Base-by-base conservation (phyloP, 345 rosid species). In the Camelina sativa region DNA sequence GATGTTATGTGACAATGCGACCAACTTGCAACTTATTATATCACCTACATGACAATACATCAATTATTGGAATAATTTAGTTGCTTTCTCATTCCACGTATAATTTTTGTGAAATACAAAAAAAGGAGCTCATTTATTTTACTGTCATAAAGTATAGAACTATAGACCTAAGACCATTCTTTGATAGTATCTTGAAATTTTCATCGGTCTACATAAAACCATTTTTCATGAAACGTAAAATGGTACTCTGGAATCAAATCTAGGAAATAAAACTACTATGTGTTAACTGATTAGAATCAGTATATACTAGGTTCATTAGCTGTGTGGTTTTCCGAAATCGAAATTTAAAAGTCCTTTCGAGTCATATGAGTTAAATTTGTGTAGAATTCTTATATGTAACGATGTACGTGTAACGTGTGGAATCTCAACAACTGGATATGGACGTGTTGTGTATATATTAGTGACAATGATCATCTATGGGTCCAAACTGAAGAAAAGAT, bases 21-120 rank as follows among this genome's bases (percentile, higher is more conserved):
- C 79, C 74, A 75, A 68, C 74, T 75, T 75, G 79, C 64, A 43
- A 75, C 13, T 67, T 75, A 58, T 13, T 55, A 16, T 23, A 35
- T 67, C 32, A 75, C 44, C 67, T 58, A 67, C 68, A 19, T 38
- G 46, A 50, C 67, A 11, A 43, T 15, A 28, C 43, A 35, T 25
- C 60, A 41, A 40, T 17, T 58, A 74, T 48, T 48, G 22, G 22
- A 8, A 22, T 11, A 56, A 34, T 16, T 32, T 32, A 38, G 1
- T 43, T 43, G 12, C 11, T 38, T 54, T 54, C 47, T 73, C 41
- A 53, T 48, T 32, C 62, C 25, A 20, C 35, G 28, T 57, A 7
- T n/a, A 46, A 1, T 5, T 30, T 55, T 10, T 54, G 35, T 23
- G 8, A 25, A n/a, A 19, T 37, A 28, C 37, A 8, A 41, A 50